These are phyloP conservation scores for Chrysoporthe puriensis DNA, from an alignment of 2,329 filamentous ascomycete species.

Conservation along the genomic window DNA sequence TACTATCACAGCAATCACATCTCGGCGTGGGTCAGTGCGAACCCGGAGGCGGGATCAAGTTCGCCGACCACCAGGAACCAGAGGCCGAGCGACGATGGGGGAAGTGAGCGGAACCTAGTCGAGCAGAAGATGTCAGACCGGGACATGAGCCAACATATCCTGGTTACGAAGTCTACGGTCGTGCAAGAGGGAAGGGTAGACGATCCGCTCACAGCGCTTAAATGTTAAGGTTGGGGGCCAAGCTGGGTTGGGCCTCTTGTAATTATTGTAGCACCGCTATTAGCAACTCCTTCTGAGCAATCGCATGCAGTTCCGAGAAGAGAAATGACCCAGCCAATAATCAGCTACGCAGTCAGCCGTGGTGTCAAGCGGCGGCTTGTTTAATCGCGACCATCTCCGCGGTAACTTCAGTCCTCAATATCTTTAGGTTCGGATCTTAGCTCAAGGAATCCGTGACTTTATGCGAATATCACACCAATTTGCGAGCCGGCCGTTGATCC, in stretches of 20 bases:
- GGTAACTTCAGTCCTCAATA: too few relatives aligned
- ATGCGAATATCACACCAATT: too few relatives aligned
- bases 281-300: neutral
- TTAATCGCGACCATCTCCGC: too few relatives aligned
- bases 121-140: neutral
- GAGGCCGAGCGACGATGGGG: neutral
- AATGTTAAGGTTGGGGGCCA: neutral
- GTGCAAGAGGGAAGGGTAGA: constrained; percentile 3
- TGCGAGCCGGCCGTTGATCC: too few relatives aligned
- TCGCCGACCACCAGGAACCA: constrained; percentile 3
- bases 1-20: constrained; percentile 22
- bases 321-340: neutral
- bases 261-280: neutral
- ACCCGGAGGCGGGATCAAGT: neutral
- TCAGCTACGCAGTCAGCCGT: neutral
- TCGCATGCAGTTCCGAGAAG: neutral
- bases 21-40: constrained; percentile 26
- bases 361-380: too few relatives aligned
- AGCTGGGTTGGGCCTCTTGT: neutral
- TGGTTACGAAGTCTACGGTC: constrained; percentile 6
- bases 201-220: neutral
- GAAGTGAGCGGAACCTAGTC: neutral
- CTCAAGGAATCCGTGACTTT: too few relatives aligned
- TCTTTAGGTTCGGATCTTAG: too few relatives aligned
- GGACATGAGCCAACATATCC: constrained; percentile 8